These are phyloP conservation scores for Dentipellis sp. DNA, from an alignment of 768 basidiomycete species.

Conservation along the genomic window DNA sequence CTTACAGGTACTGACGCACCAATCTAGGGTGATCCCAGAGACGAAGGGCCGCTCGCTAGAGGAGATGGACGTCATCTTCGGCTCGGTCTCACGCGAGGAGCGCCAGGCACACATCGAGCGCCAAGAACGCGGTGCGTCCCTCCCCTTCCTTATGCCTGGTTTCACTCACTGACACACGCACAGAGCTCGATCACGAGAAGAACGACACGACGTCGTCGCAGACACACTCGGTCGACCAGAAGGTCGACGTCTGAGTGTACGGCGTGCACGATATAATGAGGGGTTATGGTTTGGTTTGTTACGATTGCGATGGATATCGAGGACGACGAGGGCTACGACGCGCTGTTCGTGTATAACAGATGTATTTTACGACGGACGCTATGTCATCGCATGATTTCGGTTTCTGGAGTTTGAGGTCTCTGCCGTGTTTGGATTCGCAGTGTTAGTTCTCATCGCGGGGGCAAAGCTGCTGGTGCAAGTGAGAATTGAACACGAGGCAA, in stretches of 20 bases:
- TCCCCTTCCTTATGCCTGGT: neutral
- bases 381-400: too few relatives aligned
- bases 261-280: too few relatives aligned
- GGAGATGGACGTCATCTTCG: conserved; percentile 52
- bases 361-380: too few relatives aligned
- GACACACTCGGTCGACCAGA: neutral
- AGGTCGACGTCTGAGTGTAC: neutral
- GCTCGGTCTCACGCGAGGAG: conserved; percentile 43
- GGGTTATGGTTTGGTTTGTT: too few relatives aligned
- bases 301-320: too few relatives aligned
- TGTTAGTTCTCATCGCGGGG: too few relatives aligned
- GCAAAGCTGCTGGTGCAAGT: too few relatives aligned
- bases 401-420: too few relatives aligned
- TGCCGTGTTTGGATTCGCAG: too few relatives aligned
- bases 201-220: neutral
- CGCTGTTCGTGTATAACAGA: too few relatives aligned
- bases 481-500: too few relatives aligned
- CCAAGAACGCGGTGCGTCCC: conserved; percentile 22
- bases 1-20: neutral
- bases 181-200: neutral
- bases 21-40: conserved; percentile 28
- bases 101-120: conserved; percentile 44
- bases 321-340: too few relatives aligned
- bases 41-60: conserved; percentile 35
- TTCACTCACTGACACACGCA: neutral